phyloP scores from a whole-genome alignment of 2,329 filamentous ascomycete species.

The Paracamarosporium sp. region DNA sequence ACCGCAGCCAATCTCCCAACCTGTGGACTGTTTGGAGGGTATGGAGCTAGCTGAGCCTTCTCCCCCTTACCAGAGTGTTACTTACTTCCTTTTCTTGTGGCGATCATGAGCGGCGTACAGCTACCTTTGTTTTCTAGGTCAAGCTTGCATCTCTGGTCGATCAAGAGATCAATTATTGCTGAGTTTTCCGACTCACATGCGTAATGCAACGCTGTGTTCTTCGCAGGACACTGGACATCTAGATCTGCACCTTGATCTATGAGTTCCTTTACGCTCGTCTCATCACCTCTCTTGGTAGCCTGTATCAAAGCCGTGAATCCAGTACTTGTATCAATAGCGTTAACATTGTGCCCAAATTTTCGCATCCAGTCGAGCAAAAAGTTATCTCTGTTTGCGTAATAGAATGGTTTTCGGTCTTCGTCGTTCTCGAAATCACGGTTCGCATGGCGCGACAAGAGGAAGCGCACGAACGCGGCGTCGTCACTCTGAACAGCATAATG shows the following conservation, averaged over 20 bases:
- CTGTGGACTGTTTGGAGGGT: too few species aligned
- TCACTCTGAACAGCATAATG: constrained; percentile 1
- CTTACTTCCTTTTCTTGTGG: not conserved
- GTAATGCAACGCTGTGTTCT: constrained; percentile 4
- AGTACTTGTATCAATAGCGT: not conserved
- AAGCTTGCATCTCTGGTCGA: not conserved
- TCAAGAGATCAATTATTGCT: not conserved
- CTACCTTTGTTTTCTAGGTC: not conserved
- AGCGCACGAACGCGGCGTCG: constrained; percentile 1
- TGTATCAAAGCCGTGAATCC: constrained; percentile 1
- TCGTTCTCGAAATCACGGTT: constrained; percentile 1
- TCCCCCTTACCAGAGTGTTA: too few species aligned
- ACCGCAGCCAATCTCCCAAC: too few species aligned
- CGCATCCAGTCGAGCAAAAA: constrained; percentile 4
- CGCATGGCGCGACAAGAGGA: not conserved
- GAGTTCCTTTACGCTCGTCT: not conserved
- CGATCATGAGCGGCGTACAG: constrained; percentile 1
- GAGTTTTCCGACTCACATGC: not conserved
- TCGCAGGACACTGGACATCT: not conserved
- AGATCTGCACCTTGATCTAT: not conserved
- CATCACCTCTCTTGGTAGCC: not conserved
- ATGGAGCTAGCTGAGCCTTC: too few species aligned
- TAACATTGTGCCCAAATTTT: not conserved
- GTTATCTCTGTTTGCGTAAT: constrained; percentile 1
- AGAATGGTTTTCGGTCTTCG: not conserved